Percentiles rank a stretch among this genome's conserved stretches.
Evolutionary conservation across 495 filamentous ascomycete species (phyloP).

Genomic region (Podospora didyma): DNA sequence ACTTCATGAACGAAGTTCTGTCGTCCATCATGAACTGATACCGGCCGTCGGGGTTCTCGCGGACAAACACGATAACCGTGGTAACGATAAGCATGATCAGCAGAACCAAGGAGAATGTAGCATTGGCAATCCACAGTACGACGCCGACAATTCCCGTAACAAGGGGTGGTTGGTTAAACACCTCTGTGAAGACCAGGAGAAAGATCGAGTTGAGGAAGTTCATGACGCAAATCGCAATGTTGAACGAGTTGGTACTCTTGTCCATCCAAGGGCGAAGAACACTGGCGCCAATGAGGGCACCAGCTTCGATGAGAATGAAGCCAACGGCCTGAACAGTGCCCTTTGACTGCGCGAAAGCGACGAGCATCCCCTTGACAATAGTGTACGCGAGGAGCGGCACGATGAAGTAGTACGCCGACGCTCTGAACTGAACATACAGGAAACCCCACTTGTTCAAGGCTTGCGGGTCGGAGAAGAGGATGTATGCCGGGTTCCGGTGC

Average conservation of each 20-base stretch:
- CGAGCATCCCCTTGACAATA: constrained; percentile 83
- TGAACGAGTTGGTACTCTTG: constrained; percentile 97
- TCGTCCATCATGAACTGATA: constrained; percentile 98
- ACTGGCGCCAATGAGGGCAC: constrained; percentile 70
- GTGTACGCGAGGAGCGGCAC: constrained; percentile 76
- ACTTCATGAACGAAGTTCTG: constrained; percentile 97
- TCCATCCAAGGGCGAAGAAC: constrained; percentile 97
- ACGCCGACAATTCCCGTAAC: constrained; percentile 93
- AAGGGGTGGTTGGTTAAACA: constrained; percentile 83
- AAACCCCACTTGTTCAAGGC: constrained; percentile 98
- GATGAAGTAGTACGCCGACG: constrained; percentile 96
- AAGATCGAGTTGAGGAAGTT: constrained; percentile 92
- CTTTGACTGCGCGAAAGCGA: constrained; percentile 72
- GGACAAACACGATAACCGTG: constrained; percentile 77
- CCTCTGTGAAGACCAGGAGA: constrained; percentile 75
- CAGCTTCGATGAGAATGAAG: constrained; percentile 80
- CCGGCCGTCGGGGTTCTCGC: constrained; percentile 92
- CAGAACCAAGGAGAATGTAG: constrained; percentile 77
- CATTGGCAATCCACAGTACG: constrained; percentile 91
- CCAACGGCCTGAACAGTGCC: constrained; percentile 78
- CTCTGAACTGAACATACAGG: constrained; percentile 95
- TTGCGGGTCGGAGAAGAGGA: constrained; percentile 92
- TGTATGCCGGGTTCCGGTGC: constrained; percentile 97
- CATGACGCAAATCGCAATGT: constrained; percentile 84
- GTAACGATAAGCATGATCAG: constrained; percentile 84